phyloP scores from a whole-genome alignment of 345 rosid species.

The Laguncularia racemosa region DNA sequence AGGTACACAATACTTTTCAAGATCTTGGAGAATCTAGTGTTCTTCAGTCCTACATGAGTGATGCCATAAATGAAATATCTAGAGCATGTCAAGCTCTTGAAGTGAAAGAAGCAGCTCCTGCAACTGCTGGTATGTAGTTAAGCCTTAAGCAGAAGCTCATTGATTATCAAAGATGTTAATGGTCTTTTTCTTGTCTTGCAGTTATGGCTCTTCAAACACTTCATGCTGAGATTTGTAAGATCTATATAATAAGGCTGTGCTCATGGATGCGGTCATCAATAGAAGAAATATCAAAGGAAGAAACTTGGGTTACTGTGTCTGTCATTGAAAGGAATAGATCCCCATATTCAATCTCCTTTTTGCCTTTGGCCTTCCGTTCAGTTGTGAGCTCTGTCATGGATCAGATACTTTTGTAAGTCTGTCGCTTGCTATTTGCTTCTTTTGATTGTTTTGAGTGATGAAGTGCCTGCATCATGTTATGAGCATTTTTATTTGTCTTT shows the following conservation, averaged over 20 bases:
- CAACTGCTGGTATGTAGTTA: slow-evolving; percentile 51
- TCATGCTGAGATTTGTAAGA: slow-evolving; percentile 75
- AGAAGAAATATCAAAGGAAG: slow-evolving; percentile 69
- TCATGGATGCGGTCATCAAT: slow-evolving; percentile 88
- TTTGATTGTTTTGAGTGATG: no score
- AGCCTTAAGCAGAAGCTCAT: not conserved
- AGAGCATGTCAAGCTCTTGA: slow-evolving; percentile 90
- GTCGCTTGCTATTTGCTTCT: not conserved
- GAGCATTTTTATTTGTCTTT: not conserved
- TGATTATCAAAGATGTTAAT: slow-evolving; percentile 11
- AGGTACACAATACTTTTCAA: slow-evolving; percentile 74
- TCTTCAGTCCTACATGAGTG: slow-evolving; percentile 72
- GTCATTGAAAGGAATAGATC: slow-evolving; percentile 90
- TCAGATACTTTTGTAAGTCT: slow-evolving; percentile 75
- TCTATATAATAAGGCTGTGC: slow-evolving; percentile 80
- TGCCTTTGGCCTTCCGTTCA: slow-evolving; percentile 88
- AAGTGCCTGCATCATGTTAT: no score
- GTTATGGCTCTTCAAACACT: slow-evolving; percentile 61
- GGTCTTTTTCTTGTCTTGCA: slow-evolving; percentile 29
- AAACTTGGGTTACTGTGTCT: slow-evolving; percentile 84
- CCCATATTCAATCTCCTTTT: slow-evolving; percentile 77
- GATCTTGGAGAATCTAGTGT: slow-evolving; percentile 82
- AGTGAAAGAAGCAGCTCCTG: slow-evolving; percentile 86
- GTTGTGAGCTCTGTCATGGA: slow-evolving; percentile 73
- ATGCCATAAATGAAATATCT: slow-evolving; percentile 74